A percentile compares a stretch with the other conserved stretches of the same genome.
Evolutionary conservation across 805 yeast genomes (phyloP).

Genomic region (Ogataea minuta): DNA sequence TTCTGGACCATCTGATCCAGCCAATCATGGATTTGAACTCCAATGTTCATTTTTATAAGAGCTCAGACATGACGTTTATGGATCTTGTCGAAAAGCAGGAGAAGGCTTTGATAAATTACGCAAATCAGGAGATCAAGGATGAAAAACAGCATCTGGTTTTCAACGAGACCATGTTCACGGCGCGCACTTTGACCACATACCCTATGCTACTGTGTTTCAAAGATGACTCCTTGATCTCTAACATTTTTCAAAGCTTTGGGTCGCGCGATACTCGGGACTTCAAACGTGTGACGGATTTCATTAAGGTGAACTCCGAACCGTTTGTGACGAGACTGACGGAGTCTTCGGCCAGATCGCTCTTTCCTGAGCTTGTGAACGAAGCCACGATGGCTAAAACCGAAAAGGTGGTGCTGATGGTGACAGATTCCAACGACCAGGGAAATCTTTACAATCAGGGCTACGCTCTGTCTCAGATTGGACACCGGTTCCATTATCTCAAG

Average conservation of each 20-base stretch:
- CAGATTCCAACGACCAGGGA: conserved; percentile 40
- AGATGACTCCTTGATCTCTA: conserved; percentile 51
- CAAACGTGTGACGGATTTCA: conserved; percentile 47
- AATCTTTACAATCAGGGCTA: conserved; percentile 22
- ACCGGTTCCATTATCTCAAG: conserved; percentile 41
- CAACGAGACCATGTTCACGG: conserved; percentile 45
- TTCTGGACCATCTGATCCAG: conserved; percentile 60
- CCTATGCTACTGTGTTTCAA: conserved; percentile 65
- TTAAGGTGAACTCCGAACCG: conserved; percentile 50
- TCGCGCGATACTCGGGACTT: conserved; percentile 60
- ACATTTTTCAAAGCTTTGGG: conserved; percentile 57
- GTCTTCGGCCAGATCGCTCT: too few relatives aligned
- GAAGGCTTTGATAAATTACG: conserved; percentile 38
- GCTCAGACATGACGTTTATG: conserved; percentile 43
- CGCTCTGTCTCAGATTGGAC: conserved; percentile 42
- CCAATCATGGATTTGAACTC: conserved; percentile 56
- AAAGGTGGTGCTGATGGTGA: conserved; percentile 46
- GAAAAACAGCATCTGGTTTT: conserved; percentile 27
- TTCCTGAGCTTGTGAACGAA: conserved; percentile 21
- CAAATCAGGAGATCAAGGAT: conserved; percentile 38
- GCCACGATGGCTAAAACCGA: conserved; percentile 36
- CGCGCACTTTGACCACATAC: conserved; percentile 53
- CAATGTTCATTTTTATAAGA: conserved; percentile 51
- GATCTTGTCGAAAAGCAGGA: conserved; percentile 43
- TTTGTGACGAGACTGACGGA: conserved; percentile 51